phyloP scores from a whole-genome alignment of 2,329 filamentous ascomycete species.

The Madurella fahalii region DNA sequence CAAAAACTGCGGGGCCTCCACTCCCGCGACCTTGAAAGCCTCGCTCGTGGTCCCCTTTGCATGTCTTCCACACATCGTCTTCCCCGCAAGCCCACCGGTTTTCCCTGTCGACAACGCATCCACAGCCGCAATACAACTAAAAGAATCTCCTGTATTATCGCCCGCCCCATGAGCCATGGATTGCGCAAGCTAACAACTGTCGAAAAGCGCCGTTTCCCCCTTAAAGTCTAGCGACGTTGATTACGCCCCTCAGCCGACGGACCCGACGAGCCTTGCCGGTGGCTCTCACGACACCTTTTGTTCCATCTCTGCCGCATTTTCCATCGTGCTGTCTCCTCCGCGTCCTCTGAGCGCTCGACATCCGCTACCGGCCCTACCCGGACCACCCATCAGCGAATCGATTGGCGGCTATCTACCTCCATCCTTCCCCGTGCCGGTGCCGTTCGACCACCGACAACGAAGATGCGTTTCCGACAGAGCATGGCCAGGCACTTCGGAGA shows the following conservation, averaged over 20 bases:
- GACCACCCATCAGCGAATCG: background rate
- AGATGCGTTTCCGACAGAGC: slow-evolving; percentile 25
- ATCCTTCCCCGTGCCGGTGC: background rate
- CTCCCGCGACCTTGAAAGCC: background rate
- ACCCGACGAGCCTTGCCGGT: no score
- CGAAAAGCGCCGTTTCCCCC: no score
- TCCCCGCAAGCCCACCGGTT: slow-evolving; percentile 4
- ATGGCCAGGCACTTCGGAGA: slow-evolving; percentile 26
- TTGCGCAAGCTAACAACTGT: no score
- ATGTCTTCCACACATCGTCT: background rate
- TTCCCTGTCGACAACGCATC: background rate
- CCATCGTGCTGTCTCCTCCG: no score
- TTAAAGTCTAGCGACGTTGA: no score
- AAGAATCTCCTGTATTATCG: no score
- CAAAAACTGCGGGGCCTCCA: slow-evolving; percentile 1
- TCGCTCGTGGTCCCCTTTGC: background rate
- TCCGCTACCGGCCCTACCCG: no score
- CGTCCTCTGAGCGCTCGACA: no score
- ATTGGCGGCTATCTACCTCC: background rate
- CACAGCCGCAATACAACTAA: background rate
- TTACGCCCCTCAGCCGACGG: no score
- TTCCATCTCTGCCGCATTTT: no score
- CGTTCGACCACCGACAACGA: background rate
- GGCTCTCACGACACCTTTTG: no score
- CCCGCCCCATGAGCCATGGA: no score